phyloP scores from a whole-genome alignment of 192 early-diverging fungal species.

The Spizellomyces sp. region DNA sequence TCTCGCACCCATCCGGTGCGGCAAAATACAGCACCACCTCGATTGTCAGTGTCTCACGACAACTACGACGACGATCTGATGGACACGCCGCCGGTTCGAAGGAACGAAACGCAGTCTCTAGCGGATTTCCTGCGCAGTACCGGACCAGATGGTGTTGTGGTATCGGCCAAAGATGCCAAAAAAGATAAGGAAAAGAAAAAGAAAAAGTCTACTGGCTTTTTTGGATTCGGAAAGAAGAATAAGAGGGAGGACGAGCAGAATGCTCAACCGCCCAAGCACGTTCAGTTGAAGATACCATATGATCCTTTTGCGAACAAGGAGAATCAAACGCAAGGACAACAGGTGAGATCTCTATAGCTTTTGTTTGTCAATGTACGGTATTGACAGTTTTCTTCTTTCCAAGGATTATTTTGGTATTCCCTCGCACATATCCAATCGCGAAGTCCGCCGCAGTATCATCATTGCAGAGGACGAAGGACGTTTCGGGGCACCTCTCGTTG shows the following conservation, averaged over 20 bases:
- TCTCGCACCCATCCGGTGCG: constrained; percentile 17
- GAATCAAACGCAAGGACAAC: constrained; percentile 4
- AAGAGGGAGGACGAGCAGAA: neutral
- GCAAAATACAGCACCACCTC: neutral
- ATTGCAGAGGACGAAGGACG: constrained; percentile 31
- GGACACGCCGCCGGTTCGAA: neutral
- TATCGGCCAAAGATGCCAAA: neutral
- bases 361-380: neutral
- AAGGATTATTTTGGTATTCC: neutral
- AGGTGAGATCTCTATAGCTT: neutral
- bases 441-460: constrained; percentile 25
- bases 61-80: neutral
- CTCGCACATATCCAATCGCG: constrained; percentile 20
- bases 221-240: constrained; percentile 34
- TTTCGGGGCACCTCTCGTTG: constrained; percentile 25
- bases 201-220: constrained; percentile 28
- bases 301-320: constrained; percentile 13
- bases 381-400: neutral
- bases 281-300: constrained; percentile 12
- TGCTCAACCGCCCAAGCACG: constrained; percentile 1
- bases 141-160: constrained; percentile 7
- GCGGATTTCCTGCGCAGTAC: constrained; percentile 27
- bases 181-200: constrained; percentile 22
- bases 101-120: constrained; percentile 9
- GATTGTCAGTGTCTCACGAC: neutral